phyloP scores from a whole-genome alignment of 768 basidiomycete species.

The Agrocybe pediades region DNA sequence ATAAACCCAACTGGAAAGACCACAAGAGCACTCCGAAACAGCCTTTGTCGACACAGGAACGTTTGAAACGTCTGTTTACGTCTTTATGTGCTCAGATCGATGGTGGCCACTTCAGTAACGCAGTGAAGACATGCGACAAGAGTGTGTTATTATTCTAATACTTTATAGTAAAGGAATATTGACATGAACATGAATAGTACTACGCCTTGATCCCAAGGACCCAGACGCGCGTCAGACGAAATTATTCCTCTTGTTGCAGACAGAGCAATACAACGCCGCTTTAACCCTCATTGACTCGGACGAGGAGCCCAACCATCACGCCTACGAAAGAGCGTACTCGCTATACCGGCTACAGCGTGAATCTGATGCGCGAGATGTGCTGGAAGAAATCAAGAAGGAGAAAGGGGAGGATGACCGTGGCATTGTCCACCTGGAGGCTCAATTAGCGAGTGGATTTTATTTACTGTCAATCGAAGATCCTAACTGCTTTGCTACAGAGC shows the following conservation, averaged over 20 bases:
- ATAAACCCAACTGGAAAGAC: slow-evolving; percentile 20
- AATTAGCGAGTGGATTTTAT: slow-evolving; percentile 60
- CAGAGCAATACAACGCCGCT: slow-evolving; percentile 77
- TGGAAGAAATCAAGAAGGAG: slow-evolving; percentile 49
- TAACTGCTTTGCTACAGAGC: slow-evolving; percentile 41
- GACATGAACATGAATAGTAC: slow-evolving; percentile 47
- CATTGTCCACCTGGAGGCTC: slow-evolving; percentile 80
- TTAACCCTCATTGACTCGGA: slow-evolving; percentile 54
- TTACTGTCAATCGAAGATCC: not conserved
- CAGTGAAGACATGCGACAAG: slow-evolving; percentile 91
- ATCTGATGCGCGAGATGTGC: slow-evolving; percentile 58
- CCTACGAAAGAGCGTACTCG: slow-evolving; percentile 80
- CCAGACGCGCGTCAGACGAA: slow-evolving; percentile 80
- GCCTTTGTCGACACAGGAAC: slow-evolving; percentile 33
- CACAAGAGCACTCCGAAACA: slow-evolving; percentile 31
- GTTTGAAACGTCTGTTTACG: slow-evolving; percentile 64
- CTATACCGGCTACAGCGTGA: slow-evolving; percentile 84
- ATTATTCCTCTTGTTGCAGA: slow-evolving; percentile 85
- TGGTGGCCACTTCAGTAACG: slow-evolving; percentile 83
- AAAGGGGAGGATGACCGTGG: slow-evolving; percentile 59
- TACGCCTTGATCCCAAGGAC: slow-evolving; percentile 66
- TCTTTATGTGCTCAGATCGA: slow-evolving; percentile 88
- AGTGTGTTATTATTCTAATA: slow-evolving; percentile 47
- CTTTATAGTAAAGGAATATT: slow-evolving; percentile 4
- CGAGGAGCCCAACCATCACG: slow-evolving; percentile 28